These are phyloP conservation scores for Haplosporangium gracile DNA, from an alignment of 192 early-diverging fungal species.

Conservation along the genomic window DNA sequence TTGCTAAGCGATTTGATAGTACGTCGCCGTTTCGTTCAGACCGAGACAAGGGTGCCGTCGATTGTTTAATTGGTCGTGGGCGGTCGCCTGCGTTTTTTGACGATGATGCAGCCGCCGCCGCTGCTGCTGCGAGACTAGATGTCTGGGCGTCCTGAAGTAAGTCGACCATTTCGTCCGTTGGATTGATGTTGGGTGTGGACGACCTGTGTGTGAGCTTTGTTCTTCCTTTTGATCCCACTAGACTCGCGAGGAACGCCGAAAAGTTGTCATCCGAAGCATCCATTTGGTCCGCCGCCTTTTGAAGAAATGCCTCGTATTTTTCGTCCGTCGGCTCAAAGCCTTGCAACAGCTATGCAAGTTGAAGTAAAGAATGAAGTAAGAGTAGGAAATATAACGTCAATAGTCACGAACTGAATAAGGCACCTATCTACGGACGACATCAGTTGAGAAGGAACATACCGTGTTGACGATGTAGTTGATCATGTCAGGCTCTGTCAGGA, in stretches of 20 bases:
- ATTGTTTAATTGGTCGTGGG: background rate
- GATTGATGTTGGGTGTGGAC: slow-evolving; percentile 50
- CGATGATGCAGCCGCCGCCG: background rate
- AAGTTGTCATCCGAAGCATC: slow-evolving; percentile 19
- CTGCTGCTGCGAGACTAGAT: slow-evolving; percentile 14
- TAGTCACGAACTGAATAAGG: background rate
- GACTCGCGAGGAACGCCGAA: slow-evolving; percentile 29
- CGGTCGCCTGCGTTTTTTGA: background rate
- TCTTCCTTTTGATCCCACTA: slow-evolving; percentile 8
- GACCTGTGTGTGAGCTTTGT: slow-evolving; percentile 32
- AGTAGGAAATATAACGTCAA: background rate
- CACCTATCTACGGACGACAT: background rate
- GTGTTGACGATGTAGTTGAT: slow-evolving; percentile 66
- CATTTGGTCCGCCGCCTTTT: slow-evolving; percentile 51
- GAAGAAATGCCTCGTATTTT: slow-evolving; percentile 41
- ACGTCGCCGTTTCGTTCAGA: slow-evolving; percentile 35
- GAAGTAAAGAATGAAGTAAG: background rate
- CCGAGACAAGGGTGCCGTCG: background rate
- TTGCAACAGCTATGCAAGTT: slow-evolving; percentile 19
- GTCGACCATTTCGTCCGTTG: slow-evolving; percentile 48
- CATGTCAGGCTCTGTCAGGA: slow-evolving; percentile 64
- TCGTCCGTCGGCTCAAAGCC: slow-evolving; percentile 48
- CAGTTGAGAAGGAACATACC: slow-evolving; percentile 32
- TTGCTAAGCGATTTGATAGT: slow-evolving; percentile 9
- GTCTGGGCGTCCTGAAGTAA: slow-evolving; percentile 50